These are phyloP conservation scores for Chionographis japonica DNA, from an alignment of 106 monocot species.

Conservation along the genomic window DNA sequence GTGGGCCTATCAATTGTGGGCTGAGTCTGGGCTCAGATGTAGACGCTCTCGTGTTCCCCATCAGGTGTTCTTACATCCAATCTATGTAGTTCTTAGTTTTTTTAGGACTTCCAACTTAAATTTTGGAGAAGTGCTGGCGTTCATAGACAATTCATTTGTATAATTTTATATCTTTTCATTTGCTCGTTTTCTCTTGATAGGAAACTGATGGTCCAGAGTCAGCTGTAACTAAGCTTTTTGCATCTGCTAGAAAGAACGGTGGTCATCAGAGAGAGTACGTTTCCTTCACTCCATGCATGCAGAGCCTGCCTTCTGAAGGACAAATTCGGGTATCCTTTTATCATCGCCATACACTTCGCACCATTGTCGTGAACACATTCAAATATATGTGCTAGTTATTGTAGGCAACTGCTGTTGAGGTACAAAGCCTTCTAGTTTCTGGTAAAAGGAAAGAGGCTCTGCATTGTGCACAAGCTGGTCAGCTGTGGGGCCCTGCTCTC, in stretches of 20 bases:
- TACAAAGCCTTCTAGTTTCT: slow-evolving; percentile 89
- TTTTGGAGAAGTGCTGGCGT: no score
- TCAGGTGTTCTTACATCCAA: no score
- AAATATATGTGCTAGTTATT: slow-evolving; percentile 3
- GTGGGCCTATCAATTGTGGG: no score
- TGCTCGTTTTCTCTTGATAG: slow-evolving; percentile 27
- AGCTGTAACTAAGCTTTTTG: slow-evolving; percentile 79
- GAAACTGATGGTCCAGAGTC: slow-evolving; percentile 83
- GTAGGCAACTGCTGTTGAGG: slow-evolving; percentile 71
- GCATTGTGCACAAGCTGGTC: slow-evolving; percentile 87
- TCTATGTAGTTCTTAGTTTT: no score
- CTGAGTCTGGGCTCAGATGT: no score
- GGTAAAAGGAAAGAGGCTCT: slow-evolving; percentile 97
- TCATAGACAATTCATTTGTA: background rate
- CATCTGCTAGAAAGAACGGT: slow-evolving; percentile 31
- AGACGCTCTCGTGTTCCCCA: no score
- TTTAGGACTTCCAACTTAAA: no score
- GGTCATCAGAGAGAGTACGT: slow-evolving; percentile 49
- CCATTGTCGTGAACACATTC: background rate
- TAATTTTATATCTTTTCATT: background rate
- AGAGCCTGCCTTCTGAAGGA: slow-evolving; percentile 69
- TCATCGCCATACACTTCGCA: slow-evolving; percentile 6
- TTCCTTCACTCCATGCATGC: slow-evolving; percentile 52
- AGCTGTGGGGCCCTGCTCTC: slow-evolving; percentile 94
- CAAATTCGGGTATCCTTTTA: slow-evolving; percentile 58